Evolutionary conservation across 768 basidiomycete genomes (phyloP), one percentile per base, ranked within the genome.

Genomic region (Zangia roseola): DNA sequence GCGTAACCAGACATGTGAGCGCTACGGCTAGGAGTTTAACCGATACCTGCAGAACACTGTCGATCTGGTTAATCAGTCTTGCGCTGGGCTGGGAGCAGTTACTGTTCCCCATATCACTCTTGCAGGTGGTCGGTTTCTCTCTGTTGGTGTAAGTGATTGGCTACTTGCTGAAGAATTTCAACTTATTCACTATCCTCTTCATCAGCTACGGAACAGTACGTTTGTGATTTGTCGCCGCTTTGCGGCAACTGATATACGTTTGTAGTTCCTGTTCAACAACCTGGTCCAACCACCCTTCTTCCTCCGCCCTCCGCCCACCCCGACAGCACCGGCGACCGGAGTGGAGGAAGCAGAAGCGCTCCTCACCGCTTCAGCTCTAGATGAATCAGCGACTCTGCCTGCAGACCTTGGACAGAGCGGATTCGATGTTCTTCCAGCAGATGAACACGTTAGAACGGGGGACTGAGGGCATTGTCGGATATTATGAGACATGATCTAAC

Each of bases 31-130:
- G 95, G 52, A 88, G 86, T 46, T 76, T 97, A 49, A 90, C 93
- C 31, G 97, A 99, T 68, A 94, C 94, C 6, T 97, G 93, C 72
- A 80, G 97, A 59, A 98, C 97, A 1, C 76, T 98, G 45, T 81
- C 82, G n/a, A 98, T 99, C 64, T 99, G 97, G 97, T 71, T 94
- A 55, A 74, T 99, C 60, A 92, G 90, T 62, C 76, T 97, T 43
- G 83, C 78, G 1, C 71, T 97, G 21, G 93, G 94, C 5, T 97
- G 94, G 94, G 94, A 97, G 70, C 77, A 74, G 50, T 74, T 97
- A 28, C 57, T 90, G 20, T 89, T 82, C 71, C 93, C 93, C 6
- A 81, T 87, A 53, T 90, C 90, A 2, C 62, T 93, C 44, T 65
- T 94, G 12, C 93, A 95, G 68, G 81, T 95, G 45, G 58, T 78